These are phyloP conservation scores for Rhizophagus sp. DNA, from an alignment of 192 early-diverging fungal species.

Conservation along the genomic window DNA sequence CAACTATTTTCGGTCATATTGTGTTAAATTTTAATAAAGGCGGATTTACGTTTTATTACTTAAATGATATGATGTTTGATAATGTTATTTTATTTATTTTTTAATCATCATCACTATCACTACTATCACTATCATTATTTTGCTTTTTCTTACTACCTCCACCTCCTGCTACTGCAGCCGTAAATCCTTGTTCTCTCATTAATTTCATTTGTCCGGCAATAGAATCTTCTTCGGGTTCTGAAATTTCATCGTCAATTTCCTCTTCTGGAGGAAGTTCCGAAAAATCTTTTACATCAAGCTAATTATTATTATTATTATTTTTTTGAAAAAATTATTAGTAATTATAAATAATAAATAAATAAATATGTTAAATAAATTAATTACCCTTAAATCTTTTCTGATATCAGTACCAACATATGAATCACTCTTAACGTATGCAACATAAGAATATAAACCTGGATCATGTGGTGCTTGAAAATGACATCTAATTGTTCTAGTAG, in stretches of 20 bases:
- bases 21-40: no score
- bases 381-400: slow-evolving; percentile 73
- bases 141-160: slow-evolving; percentile 16
- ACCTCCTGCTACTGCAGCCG: slow-evolving; percentile 52
- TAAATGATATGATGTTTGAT: no score
- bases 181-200: slow-evolving; percentile 74
- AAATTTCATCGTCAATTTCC: slow-evolving; percentile 89
- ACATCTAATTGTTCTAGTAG: slow-evolving; percentile 63
- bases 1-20: no score
- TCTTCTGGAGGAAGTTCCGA: slow-evolving; percentile 72
- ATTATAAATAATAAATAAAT: background rate
- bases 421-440: slow-evolving; percentile 86
- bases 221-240: slow-evolving; percentile 94
- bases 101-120: slow-evolving; percentile 7
- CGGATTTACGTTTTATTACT: no score
- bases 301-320: no score
- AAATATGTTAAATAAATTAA: background rate
- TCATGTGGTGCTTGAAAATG: slow-evolving; percentile 95
- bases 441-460: slow-evolving; percentile 79
- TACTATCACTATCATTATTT: background rate
- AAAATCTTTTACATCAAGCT: slow-evolving; percentile 59
- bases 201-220: slow-evolving; percentile 95
- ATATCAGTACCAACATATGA: slow-evolving; percentile 85
- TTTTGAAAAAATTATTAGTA: background rate
- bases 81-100: no score